Conservation (phyloP, 179 eudicot species). For the Silene noctiflora region DNA sequence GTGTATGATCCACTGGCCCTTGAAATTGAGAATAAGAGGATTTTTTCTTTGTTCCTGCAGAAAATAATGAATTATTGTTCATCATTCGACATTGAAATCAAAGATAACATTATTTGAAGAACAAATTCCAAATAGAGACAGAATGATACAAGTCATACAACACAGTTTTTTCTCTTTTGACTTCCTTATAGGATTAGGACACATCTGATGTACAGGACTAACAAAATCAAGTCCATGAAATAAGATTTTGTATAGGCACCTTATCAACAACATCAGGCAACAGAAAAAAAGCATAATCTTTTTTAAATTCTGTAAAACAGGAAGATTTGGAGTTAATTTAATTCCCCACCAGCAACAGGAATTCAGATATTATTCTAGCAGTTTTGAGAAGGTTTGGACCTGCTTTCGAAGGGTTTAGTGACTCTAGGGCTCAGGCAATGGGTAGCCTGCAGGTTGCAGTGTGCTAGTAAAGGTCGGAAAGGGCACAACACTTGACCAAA, state of each 20-base stretch:
- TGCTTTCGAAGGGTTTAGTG: neutral
- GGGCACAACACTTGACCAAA: neutral
- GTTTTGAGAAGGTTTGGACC: neutral
- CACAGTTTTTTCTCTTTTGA: neutral
- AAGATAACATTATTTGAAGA: neutral
- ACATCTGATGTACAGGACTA: slow-evolving; percentile 1
- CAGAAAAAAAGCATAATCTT: slow-evolving; percentile 14
- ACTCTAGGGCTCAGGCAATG: neutral
- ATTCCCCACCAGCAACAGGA: slow-evolving; percentile 10
- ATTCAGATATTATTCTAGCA: neutral
- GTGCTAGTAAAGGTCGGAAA: neutral
- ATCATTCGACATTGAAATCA: neutral
- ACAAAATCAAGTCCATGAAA: slow-evolving; percentile 1
- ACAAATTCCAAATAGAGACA: neutral
- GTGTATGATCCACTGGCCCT: too few relatives aligned
- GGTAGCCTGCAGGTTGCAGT: neutral
- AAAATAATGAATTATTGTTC: neutral
- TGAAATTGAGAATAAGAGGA: neutral
- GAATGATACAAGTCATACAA: neutral
- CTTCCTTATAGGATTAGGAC: slow-evolving; percentile 8
- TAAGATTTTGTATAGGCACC: too few relatives aligned
- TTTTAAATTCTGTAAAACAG: neutral
- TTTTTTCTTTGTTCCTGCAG: neutral
- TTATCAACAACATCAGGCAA: slow-evolving; percentile 5
- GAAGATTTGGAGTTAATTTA: slow-evolving; percentile 7